Conservation (phyloP, 1,284 basidiomycete genomes). For the Apiotrichum mycotoxinovorans region DNA sequence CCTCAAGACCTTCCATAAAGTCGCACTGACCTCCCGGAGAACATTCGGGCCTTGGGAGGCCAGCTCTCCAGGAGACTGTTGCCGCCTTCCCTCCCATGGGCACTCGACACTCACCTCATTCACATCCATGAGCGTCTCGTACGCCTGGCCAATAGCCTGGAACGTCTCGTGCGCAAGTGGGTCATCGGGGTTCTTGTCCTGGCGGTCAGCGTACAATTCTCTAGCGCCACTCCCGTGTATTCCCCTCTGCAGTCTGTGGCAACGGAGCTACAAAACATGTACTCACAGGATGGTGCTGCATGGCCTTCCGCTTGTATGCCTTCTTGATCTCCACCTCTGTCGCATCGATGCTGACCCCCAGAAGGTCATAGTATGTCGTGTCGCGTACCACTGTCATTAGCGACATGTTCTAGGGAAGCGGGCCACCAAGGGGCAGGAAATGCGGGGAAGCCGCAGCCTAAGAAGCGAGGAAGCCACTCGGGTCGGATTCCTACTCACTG, state of each 20-base stretch:
- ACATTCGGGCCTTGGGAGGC: no score
- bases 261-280: neutral
- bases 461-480: no score
- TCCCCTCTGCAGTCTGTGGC: no score
- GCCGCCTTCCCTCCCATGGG: no score
- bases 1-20: no score
- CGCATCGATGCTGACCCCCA: slow-evolving; percentile 67
- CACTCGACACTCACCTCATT: slow-evolving; percentile 53
- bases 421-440: no score
- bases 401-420: neutral
- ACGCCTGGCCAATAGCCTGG: slow-evolving; percentile 85
- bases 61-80: no score
- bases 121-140: slow-evolving; percentile 78
- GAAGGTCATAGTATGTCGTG: slow-evolving; percentile 63
- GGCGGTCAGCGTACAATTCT: slow-evolving; percentile 21
- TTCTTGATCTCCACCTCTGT: slow-evolving; percentile 79
- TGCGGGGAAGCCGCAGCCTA: no score
- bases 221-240: no score
- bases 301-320: slow-evolving; percentile 87
- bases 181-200: slow-evolving; percentile 49
- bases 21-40: no score
- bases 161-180: slow-evolving; percentile 67
- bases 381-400: slow-evolving; percentile 41
- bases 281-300: slow-evolving; percentile 83
- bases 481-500: no score